Conservation (phyloP, 164 flowering plant species). For the Kingdonia uniflora region DNA sequence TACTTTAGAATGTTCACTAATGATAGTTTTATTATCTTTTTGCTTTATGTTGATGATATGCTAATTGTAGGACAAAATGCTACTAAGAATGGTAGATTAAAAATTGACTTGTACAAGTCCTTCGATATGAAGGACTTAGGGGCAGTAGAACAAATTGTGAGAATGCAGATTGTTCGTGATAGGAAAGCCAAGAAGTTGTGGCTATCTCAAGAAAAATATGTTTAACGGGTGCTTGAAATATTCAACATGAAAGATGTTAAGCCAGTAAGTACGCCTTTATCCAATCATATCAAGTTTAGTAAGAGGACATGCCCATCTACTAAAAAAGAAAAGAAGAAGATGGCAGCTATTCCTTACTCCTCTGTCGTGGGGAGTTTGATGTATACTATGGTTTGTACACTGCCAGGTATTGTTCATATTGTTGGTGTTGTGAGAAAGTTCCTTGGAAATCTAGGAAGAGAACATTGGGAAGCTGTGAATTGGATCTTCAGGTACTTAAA, state of each 20-base stretch:
- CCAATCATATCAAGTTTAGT: neutral
- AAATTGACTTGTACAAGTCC: neutral
- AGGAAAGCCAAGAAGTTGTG: neutral
- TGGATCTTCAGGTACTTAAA: too few species aligned
- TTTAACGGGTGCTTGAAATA: too few species aligned
- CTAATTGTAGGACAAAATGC: neutral
- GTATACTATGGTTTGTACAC: too few species aligned
- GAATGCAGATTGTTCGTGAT: neutral
- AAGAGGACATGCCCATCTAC: neutral
- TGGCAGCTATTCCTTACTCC: neutral
- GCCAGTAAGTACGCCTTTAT: neutral
- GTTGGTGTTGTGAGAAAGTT: too few species aligned
- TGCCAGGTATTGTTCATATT: too few species aligned
- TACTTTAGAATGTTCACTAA: too few species aligned
- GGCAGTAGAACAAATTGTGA: neutral
- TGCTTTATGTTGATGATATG: too few species aligned
- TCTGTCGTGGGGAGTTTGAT: neutral
- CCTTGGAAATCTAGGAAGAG: too few species aligned
- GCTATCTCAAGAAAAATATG: conserved; percentile 1
- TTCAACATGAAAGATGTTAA: too few species aligned
- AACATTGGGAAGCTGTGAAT: too few species aligned
- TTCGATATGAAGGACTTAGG: neutral
- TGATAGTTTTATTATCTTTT: too few species aligned
- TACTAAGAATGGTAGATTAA: neutral
- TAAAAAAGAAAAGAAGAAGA: too few species aligned